Conservation (phyloP, 768 basidiomycete genomes). For the Lactifluus hygrophoroides region DNA sequence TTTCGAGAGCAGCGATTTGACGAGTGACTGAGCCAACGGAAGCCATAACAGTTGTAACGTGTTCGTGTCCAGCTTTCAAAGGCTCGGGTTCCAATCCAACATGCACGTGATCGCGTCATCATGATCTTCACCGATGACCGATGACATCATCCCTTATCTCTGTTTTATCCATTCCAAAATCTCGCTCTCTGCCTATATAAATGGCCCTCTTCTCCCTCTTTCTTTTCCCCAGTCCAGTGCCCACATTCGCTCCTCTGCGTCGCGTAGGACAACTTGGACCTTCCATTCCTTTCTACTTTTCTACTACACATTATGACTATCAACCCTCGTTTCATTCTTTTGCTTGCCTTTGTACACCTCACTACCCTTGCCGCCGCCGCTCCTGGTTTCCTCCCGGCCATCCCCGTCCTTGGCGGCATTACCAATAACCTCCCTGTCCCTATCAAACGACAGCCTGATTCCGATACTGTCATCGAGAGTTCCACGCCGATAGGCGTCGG, state of each 20-base stretch:
- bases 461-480: not conserved
- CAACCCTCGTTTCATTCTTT: conserved; percentile 14
- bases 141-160: no score
- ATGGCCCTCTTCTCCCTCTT: not conserved
- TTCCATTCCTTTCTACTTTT: conserved; percentile 9
- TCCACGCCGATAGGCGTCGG: not conserved
- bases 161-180: not conserved
- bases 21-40: conserved; percentile 48
- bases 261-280: not conserved
- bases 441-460: not conserved
- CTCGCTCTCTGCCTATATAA: not conserved
- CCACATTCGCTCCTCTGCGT: not conserved
- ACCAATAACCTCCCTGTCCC: no score
- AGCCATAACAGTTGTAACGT: conserved; percentile 29
- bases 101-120: conserved; percentile 4
- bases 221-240: not conserved
- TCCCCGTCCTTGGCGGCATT: not conserved
- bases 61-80: not conserved
- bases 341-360: conserved; percentile 14
- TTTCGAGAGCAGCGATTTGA: conserved; percentile 63
- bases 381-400: not conserved
- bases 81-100: not conserved
- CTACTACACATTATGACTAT: conserved; percentile 3
- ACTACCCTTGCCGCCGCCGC: not conserved
- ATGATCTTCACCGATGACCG: conserved; percentile 2